Evolutionary conservation across 192 early-diverging fungal species (phyloP), one percentile per base, ranked within the genome.

Genomic region (Coemansia sp.): DNA sequence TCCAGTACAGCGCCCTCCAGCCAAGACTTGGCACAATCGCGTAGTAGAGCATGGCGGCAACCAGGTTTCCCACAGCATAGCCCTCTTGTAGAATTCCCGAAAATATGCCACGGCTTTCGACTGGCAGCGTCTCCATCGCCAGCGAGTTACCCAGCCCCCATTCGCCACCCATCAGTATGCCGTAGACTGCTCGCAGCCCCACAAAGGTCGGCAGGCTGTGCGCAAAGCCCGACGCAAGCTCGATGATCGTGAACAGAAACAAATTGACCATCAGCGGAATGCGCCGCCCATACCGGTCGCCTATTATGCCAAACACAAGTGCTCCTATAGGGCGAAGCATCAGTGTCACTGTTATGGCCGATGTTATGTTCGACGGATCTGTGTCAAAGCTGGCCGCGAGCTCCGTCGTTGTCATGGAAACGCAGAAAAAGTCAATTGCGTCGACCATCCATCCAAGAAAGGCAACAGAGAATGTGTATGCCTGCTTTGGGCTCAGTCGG

Each of bases 361-460:
- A 76, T 8, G 90, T 88, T 17, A 92, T 80, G 32, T 78, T 68
- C 1, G 88, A 88, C 3, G 83, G 82, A 20, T 83, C 52, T 34
- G 85, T 84, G 22, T 68, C 79, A 74, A 90, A 92, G 14, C 81
- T 79, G 2, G 70, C 68, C 28, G 86, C 89, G 28, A 90, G 85
- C 59, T 86, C 78, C 34, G 85, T 83, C 14, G 87, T 71, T 1
- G 88, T 73, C 70, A 90, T 73, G 15, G 85, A 73, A 4, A 91
- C 85, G 38, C 85, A 84, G 60, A 90, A 91, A 72, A 87, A 93
- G 76, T 93, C 91, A 52, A 90, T 86, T 11, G 89, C 86, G 66
- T 93, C 89, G 12, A 91, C 71, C 51, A 86, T 86, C 90, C 91
- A 93, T n/a, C 88, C 91, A 60, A 91, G 70, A 64, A 88, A 91